Evolutionary conservation across 139 green algal species (phyloP).

Genomic region (Picochlorum sp.): DNA sequence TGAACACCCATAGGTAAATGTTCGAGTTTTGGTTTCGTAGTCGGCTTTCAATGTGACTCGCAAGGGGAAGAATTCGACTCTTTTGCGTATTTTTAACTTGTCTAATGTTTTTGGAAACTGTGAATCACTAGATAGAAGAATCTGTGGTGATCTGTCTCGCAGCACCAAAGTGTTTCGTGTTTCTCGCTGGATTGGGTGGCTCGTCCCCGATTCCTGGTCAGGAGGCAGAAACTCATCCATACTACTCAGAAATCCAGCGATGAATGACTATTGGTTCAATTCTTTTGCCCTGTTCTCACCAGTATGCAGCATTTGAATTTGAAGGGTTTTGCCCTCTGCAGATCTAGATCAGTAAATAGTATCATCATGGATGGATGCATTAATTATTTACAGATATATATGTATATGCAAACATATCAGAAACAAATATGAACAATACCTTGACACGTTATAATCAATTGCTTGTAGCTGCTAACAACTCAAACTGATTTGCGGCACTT

Average conservation of each 20-base stretch:
- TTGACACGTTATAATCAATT: no score
- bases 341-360: no score
- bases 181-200: background rate
- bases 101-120: conserved; percentile 13
- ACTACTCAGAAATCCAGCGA: background rate
- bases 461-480: no score
- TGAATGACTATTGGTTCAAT: no score
- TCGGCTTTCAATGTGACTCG: conserved; percentile 28
- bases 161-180: background rate
- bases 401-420: no score
- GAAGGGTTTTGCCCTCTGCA: no score
- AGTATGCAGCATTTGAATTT: no score
- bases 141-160: conserved; percentile 10
- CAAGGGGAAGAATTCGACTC: conserved; percentile 18
- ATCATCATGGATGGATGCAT: no score
- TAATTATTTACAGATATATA: background rate
- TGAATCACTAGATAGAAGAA: conserved; percentile 13
- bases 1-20: conserved; percentile 36
- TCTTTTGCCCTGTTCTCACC: no score
- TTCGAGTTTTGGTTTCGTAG: conserved; percentile 23
- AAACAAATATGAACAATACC: no score
- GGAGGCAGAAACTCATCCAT: background rate
- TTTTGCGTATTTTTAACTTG: conserved; percentile 30
- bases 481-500: background rate
- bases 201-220: background rate